Base-by-base conservation (phyloP, 2,329 filamentous ascomycete genomes). In the Beauveria scarabaeidicola region DNA sequence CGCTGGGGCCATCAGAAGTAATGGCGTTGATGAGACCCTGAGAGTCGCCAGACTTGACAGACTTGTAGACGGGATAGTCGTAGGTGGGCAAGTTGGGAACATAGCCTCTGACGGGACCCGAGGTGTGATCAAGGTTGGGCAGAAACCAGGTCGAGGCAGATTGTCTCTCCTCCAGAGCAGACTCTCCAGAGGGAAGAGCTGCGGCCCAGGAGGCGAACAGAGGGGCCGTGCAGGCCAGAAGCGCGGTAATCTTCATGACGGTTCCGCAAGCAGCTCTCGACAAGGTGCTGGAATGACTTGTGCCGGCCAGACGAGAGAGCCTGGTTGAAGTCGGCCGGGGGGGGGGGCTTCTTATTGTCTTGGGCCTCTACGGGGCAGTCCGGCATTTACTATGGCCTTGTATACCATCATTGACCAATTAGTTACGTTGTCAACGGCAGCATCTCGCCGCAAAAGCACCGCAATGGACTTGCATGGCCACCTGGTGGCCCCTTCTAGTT, bases 81-180 rank as follows among this genome's bases (percentile, higher is more conserved):
- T 57, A 65, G 23, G 61, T 60, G 27, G 56, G 55, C 13, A 65
- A 51, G 36, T 63, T 52, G 13, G 64, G 64, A 7, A 62, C 64
- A 43, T 63, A 65, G 29, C 61, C 64, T 54, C 64, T 40, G 19
- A 65, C 64, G 13, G 63, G 48, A 27, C 58, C 63, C 17, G 61
- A 61, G 9, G 63, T 63, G 41, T 65, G 64, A 50, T 65, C 64
- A 38, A 65, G 58, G 51, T 65, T 64, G 29, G 63, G 62, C 38
- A 65, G 36, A 23, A 64, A 65, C 64, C 64, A 65, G n/a, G 64
- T 62, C 19, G 64, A 65, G 50, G 53, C 63, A 27, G 59, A 62
- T 5, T 53, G 53, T 10, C 61, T 52, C 48, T 61, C 48, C 54
- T 60, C 58, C 11, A 50, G 17, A 27, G 23, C 25, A 51, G 52